Base-by-base conservation (phyloP, 768 basidiomycete species). In the Tylopilus felleus region DNA sequence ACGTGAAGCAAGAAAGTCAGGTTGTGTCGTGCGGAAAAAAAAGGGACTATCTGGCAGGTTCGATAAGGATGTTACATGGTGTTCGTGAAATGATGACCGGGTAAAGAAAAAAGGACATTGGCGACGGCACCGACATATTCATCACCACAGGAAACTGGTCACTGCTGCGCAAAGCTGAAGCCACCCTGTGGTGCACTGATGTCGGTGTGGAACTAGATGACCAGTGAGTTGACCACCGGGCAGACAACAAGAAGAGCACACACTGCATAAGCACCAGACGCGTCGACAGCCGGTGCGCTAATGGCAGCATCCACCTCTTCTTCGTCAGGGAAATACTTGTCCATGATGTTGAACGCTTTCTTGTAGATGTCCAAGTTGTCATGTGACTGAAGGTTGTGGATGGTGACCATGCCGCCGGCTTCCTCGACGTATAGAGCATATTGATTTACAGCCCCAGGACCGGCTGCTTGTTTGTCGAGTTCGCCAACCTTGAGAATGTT, bases 341-440 rank as follows among this genome's bases (percentile, higher is more conserved):
- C 89, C 89, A 92, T 92, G 66, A 93, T 97, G 73, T 93, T 93
- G 80, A 94, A 99, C 39, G 95, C 96, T 77, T 99, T 98, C 83
- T 98, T 98, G 77, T 99, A 99, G 65, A 99, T 98, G 64, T 98
- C 96, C 74, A 98, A 74, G 75, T 99, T 99, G 77, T 99, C 96
- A 73, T 98, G 97, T 73, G 96, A 94, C 75, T 99, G 97, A 51
- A 98, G 84, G 73, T 98, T 95, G 79, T 99, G 96, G 71, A 99
- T 98, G 19, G 93, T 90, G 62, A 93, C 83, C 97, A 99, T 98
- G 49, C 97, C 97, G 54, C 97, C 95, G 10, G 95, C 95, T 74
- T 99, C 97, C 73, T 99, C 97, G 41, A 98, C 93, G 63, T 77
- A 98, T 56, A 88, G 74, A 14, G 97, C 96, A 71, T 98, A 99